These are phyloP conservation scores for Miscanthus lutarioriparius DNA, from an alignment of 176 grass and related monocot species.

Conservation along the genomic window DNA sequence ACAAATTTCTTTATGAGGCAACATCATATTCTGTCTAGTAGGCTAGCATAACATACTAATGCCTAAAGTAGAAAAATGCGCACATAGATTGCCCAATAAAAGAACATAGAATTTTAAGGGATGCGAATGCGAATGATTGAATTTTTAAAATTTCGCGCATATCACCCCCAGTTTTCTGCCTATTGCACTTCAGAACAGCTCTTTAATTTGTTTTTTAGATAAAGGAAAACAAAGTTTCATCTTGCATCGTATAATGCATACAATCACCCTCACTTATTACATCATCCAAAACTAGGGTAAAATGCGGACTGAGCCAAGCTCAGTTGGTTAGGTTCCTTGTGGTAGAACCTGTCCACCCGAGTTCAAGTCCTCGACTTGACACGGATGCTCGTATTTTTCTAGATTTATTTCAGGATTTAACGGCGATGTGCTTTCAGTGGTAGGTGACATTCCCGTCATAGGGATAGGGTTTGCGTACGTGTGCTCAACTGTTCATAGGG, in stretches of 20 bases:
- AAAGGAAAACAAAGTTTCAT: not conserved
- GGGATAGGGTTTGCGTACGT: no score
- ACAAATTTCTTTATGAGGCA: slow-evolving; percentile 30
- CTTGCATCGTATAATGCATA: not conserved
- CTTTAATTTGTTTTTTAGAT: not conserved
- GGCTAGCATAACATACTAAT: slow-evolving; percentile 29
- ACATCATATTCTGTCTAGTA: slow-evolving; percentile 40
- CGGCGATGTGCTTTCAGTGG: no score
- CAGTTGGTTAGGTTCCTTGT: no score
- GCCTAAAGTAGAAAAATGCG: slow-evolving; percentile 32
- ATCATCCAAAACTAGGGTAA: not conserved
- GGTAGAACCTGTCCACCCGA: no score
- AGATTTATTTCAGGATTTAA: no score
- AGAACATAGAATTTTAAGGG: slow-evolving; percentile 3
- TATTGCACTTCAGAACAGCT: not conserved
- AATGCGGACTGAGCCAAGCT: no score
- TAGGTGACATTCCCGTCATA: no score
- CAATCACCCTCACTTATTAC: not conserved
- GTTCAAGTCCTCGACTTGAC: no score
- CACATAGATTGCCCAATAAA: slow-evolving; percentile 13
- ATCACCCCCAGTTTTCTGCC: not conserved
- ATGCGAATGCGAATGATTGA: slow-evolving; percentile 17
- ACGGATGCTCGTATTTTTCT: no score
- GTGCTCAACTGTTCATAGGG: no score
- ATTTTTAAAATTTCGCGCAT: not conserved